A percentile compares a stretch with the other conserved stretches of the same genome.
Evolutionary conservation across 345 rosid genomes (phyloP).

Genomic region (Arabis hirsuta): DNA sequence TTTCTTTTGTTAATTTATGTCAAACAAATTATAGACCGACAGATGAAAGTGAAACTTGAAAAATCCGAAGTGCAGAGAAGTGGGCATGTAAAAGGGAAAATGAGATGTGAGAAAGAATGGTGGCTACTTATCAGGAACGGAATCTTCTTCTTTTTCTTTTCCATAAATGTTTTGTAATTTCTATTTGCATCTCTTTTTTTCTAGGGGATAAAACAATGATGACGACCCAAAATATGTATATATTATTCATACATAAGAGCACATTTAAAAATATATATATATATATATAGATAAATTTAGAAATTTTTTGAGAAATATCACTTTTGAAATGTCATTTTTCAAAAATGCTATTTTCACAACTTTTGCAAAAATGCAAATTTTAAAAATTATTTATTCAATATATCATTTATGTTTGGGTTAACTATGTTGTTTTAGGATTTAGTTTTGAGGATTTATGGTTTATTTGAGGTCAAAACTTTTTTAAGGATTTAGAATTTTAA

Average conservation of each 20-base stretch:
- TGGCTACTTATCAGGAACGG: slow-evolving; percentile 39
- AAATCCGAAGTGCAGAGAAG: slow-evolving; percentile 22
- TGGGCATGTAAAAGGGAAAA: slow-evolving; percentile 36
- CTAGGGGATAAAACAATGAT: slow-evolving; percentile 27
- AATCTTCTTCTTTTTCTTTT: slow-evolving; percentile 48
- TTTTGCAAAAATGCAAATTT: no score
- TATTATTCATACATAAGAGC: not conserved
- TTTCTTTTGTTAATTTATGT: not conserved
- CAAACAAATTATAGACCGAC: not conserved
- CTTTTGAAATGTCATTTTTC: no score
- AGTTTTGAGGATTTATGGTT: no score
- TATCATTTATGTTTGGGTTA: no score
- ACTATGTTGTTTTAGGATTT: no score
- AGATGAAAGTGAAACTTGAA: slow-evolving; percentile 18
- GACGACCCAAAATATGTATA: slow-evolving; percentile 4
- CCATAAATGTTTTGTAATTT: slow-evolving; percentile 32
- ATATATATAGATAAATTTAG: not conserved
- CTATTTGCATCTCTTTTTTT: slow-evolving; percentile 34
- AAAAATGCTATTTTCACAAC: no score
- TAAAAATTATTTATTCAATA: no score
- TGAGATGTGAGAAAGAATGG: slow-evolving; percentile 42
- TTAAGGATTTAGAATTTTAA: no score
- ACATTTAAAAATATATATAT: not conserved
- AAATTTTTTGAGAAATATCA: no score
- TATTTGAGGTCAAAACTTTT: no score